Evolutionary conservation across 1,139 yeast species (phyloP), one percentile per base, ranked within the genome.

Genomic region (Zygotorulaspora mrakii): DNA sequence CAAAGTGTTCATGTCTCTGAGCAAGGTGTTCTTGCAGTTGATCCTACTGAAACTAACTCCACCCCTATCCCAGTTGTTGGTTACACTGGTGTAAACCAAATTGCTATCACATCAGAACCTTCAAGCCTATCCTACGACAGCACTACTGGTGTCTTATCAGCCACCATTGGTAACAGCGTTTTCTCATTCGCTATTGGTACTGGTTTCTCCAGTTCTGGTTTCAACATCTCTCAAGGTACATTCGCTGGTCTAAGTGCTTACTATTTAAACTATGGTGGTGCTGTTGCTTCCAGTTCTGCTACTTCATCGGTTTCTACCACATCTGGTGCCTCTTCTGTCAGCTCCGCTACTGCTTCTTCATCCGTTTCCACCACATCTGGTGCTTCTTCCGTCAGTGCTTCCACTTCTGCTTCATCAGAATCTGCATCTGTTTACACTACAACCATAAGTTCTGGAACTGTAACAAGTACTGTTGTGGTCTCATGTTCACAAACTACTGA

Each of bases 351-450:
- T 20, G 22, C 22, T 20, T 20, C 22, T 20, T 6, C 22, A 20
- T 6, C 22, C 22, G 22, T 20, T 20, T 8, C 12, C 23, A 17
- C 32, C 5, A 13, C 11, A 8, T 17, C 23, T 17, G 4, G 13
- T 7, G 17, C 23, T 7, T 12, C 16, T 10, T 5, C 9, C 17
- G 6, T 11, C n/a, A 5, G 6, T 10, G 17, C 32, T 17, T 5
- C 17, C 30, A 12, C 17, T 13, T 12, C 17, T 26, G 11, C 27
- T 24, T 24, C 27, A 24, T 7, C 11, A 5, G 14, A 8, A 6
- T 27, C 31, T 5, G 14, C 16, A 14, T 13, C 23, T 20, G 38
- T 33, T n/a, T 35, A 35, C 28, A 35, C 38, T 14, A 35, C 38
- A 2, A 35, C 38, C 6, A 7, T 35, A n/a, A 29, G 21, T 16